Conservation (phyloP, 139 green algal genomes). For the Coelastrella sp. region DNA sequence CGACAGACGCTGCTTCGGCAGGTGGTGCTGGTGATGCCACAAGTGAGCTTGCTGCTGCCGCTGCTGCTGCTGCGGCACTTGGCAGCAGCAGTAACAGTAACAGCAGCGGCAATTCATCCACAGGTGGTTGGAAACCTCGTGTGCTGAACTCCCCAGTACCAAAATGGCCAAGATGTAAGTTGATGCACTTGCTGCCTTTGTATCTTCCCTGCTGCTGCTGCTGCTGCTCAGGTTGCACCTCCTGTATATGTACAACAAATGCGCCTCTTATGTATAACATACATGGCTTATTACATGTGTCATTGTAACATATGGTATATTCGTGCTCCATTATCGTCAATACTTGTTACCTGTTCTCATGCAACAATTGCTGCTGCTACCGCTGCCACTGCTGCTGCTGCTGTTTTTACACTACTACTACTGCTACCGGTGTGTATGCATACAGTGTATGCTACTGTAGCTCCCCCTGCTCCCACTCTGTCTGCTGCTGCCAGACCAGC, state of each 20-base stretch:
- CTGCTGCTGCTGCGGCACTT: no score
- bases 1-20: neutral
- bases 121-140: neutral
- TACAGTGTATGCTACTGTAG: slow-evolving; percentile 32
- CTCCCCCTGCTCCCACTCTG: neutral
- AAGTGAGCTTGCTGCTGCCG: no score
- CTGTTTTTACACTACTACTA: neutral
- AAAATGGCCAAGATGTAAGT: slow-evolving; percentile 35
- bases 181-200: neutral
- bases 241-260: neutral
- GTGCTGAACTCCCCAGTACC: slow-evolving; percentile 23
- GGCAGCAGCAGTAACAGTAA: neutral
- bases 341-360: no score
- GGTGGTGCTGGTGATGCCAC: neutral
- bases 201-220: neutral
- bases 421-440: no score
- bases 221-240: neutral
- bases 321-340: no score
- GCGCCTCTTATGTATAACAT: no score
- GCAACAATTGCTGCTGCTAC: no score
- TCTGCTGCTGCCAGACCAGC: neutral
- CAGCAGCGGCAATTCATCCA: slow-evolving; percentile 9
- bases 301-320: no score
- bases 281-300: no score
- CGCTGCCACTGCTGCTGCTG: neutral